Conservation (phyloP, 768 basidiomycete genomes). For the Mycena kentingensis region DNA sequence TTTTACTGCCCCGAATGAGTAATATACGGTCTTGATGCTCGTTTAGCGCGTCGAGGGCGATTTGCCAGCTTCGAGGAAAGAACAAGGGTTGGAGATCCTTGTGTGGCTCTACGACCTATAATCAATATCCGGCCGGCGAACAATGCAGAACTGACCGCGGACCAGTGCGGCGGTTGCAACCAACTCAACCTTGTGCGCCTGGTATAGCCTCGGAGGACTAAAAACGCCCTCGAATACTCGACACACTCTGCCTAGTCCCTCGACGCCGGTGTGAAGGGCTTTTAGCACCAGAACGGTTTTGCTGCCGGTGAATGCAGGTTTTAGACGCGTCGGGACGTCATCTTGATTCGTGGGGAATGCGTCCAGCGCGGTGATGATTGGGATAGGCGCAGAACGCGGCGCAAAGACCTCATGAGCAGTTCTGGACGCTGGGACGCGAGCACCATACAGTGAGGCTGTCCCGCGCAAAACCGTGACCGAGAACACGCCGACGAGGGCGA, state of each 20-base stretch:
- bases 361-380: conserved; percentile 39
- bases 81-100: conserved; percentile 42
- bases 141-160: conserved; percentile 20
- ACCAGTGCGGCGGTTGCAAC: conserved; percentile 55
- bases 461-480: conserved; percentile 64
- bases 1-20: conserved; percentile 83
- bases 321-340: conserved; percentile 22
- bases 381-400: conserved; percentile 78
- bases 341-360: conserved; percentile 13
- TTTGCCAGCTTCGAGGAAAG: conserved; percentile 41
- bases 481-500: conserved; percentile 73
- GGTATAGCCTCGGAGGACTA: conserved; percentile 46
- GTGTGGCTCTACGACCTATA: conserved; percentile 37
- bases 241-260: conserved; percentile 66
- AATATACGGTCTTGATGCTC: conserved; percentile 40
- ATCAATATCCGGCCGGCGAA: neutral
- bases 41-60: conserved; percentile 32
- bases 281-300: conserved; percentile 57
- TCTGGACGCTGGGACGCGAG: conserved; percentile 44
- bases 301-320: conserved; percentile 17
- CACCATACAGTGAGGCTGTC: conserved; percentile 58
- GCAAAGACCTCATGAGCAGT: conserved; percentile 62
- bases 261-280: conserved; percentile 59
- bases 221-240: conserved; percentile 66
- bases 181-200: conserved; percentile 40